Evolutionary conservation across 2,329 filamentous ascomycete genomes (phyloP).

Genomic region (Penicillium sp.): DNA sequence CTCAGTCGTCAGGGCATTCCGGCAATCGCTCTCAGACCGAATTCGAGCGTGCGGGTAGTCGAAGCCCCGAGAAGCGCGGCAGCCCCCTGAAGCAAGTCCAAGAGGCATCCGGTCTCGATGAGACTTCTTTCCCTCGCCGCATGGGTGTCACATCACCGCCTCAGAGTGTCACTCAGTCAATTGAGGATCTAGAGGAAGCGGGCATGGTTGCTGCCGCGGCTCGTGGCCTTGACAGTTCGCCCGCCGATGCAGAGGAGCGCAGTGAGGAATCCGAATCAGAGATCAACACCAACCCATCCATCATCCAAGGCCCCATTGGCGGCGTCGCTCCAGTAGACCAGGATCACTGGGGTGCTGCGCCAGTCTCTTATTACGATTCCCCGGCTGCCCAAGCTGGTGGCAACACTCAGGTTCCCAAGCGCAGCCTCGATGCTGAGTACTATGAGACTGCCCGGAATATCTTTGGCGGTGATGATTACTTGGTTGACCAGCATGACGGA

Average conservation of each 20-base stretch:
- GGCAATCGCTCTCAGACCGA: constrained; percentile 52
- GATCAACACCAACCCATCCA: constrained; percentile 80
- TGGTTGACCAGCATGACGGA: constrained; percentile 40
- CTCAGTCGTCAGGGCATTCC: constrained; percentile 54
- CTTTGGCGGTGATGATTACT: constrained; percentile 47
- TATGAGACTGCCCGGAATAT: constrained; percentile 56
- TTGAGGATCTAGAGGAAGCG: constrained; percentile 46
- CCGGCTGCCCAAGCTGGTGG: constrained; percentile 58
- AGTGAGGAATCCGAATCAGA: constrained; percentile 60
- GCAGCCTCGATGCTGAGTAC: constrained; percentile 64
- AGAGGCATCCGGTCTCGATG: constrained; percentile 41
- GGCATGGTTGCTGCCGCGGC: constrained; percentile 70
- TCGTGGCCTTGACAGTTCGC: constrained; percentile 69
- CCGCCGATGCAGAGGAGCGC: constrained; percentile 74
- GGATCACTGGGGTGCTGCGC: constrained; percentile 56
- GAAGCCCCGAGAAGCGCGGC: constrained; percentile 41
- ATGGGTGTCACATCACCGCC: constrained; percentile 55
- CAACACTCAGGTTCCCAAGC: constrained; percentile 59
- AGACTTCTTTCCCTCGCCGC: constrained; percentile 44
- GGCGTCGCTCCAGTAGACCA: constrained; percentile 54
- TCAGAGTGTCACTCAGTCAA: constrained; percentile 58
- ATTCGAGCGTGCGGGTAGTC: constrained; percentile 42
- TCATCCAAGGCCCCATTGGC: constrained; percentile 74
- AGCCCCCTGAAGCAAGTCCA: constrained; percentile 53
- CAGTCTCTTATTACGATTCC: constrained; percentile 33